Evolutionary conservation across 73 alveolate species (phyloP).

Genomic region (Blepharisma japonicum): DNA sequence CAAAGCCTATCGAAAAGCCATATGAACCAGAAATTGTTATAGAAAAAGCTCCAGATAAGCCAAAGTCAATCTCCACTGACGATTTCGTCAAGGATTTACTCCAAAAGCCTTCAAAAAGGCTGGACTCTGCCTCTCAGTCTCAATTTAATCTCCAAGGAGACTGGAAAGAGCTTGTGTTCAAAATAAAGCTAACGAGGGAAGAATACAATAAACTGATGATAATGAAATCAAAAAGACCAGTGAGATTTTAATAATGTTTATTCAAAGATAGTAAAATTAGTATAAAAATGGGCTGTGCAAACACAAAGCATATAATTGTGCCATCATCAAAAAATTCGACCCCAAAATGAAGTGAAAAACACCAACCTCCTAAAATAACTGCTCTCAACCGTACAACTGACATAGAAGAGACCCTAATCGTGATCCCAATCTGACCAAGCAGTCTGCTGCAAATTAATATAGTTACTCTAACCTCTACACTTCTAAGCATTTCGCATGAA

Average conservation of each 20-base stretch:
- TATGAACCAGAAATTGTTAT: too few species aligned
- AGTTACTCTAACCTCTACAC: too few species aligned
- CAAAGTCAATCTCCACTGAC: slow-evolving; percentile 18
- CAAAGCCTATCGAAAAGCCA: background rate
- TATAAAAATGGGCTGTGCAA: too few species aligned
- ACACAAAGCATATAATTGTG: too few species aligned
- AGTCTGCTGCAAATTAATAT: too few species aligned
- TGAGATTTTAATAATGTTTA: background rate
- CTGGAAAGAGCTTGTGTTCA: slow-evolving; percentile 23
- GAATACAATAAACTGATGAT: slow-evolving; percentile 8
- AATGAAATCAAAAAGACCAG: background rate
- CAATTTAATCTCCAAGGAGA: background rate
- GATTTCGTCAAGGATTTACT: slow-evolving; percentile 4
- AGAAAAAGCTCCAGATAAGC: background rate
- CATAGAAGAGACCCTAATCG: too few species aligned
- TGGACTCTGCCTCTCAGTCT: background rate
- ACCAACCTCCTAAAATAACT: too few species aligned
- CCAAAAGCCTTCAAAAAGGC: background rate
- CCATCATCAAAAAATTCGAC: too few species aligned
- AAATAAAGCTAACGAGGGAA: slow-evolving; percentile 18
- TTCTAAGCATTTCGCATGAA: too few species aligned
- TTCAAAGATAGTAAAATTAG: background rate
- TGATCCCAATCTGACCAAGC: too few species aligned
- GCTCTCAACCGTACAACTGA: too few species aligned
- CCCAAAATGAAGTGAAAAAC: too few species aligned